phyloP scores from a whole-genome alignment of 2,329 filamentous ascomycete genomes.

The Venturia effusa region DNA sequence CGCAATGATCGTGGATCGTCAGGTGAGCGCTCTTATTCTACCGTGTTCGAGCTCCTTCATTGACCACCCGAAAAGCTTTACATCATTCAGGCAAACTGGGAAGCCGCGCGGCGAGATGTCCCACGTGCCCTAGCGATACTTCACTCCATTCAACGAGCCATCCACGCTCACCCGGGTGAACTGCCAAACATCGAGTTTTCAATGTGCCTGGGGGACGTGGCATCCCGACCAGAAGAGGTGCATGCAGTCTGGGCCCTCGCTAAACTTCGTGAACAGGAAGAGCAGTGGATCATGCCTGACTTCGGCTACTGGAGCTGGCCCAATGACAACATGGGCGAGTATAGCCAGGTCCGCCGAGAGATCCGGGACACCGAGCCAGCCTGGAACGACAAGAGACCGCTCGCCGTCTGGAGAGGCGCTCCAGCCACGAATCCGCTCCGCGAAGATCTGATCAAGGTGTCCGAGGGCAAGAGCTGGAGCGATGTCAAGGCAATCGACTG shows the following conservation, averaged over 20 bases:
- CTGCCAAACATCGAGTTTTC: constrained; percentile 43
- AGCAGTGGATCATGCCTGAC: constrained; percentile 17
- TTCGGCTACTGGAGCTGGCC: constrained; percentile 16
- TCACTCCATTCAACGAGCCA: constrained; percentile 42
- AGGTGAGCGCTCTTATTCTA: constrained; percentile 14
- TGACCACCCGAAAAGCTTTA: constrained; percentile 19
- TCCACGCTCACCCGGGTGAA: constrained; percentile 38
- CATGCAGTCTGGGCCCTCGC: constrained; percentile 13
- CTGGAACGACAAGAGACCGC: constrained; percentile 19
- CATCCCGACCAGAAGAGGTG: constrained; percentile 8
- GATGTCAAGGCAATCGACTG: constrained; percentile 21
- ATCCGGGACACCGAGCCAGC: constrained; percentile 13
- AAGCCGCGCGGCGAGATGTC: constrained; percentile 16
- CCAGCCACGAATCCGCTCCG: constrained; percentile 21
- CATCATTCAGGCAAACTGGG: constrained; percentile 20
- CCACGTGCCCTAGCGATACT: constrained; percentile 34
- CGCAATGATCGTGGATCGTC: constrained; percentile 22
- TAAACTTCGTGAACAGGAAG: constrained; percentile 11
- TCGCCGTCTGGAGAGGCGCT: constrained; percentile 24
- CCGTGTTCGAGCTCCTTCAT: background rate
- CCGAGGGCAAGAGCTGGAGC: constrained; percentile 18
- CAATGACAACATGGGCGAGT: constrained; percentile 13
- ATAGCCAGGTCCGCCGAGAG: constrained; percentile 13
- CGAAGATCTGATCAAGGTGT: constrained; percentile 17
- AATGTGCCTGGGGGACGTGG: constrained; percentile 31